phyloP scores from a whole-genome alignment of 768 basidiomycete genomes.

The Cyathus striatus region DNA sequence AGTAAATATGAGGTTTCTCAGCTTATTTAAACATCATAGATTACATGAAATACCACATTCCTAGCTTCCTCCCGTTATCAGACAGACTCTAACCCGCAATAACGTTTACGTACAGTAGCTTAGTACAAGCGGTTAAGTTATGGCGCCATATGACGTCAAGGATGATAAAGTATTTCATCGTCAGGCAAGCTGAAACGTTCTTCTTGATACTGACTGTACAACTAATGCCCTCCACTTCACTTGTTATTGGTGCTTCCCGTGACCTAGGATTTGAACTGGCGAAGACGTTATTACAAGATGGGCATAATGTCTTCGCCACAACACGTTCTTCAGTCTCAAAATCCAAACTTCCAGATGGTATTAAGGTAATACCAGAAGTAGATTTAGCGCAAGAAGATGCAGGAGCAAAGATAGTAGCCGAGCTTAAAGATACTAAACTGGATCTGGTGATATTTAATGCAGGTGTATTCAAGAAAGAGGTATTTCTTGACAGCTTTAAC shows the following conservation, averaged over 20 bases:
- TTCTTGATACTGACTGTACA: background rate
- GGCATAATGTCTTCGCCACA: slow-evolving; percentile 31
- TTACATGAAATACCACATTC: background rate
- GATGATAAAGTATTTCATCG: background rate
- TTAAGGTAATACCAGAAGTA: slow-evolving; percentile 29
- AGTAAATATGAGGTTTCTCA: background rate
- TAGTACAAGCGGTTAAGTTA: background rate
- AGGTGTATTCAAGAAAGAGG: slow-evolving; percentile 34
- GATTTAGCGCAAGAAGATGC: slow-evolving; percentile 28
- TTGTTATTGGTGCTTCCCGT: slow-evolving; percentile 40
- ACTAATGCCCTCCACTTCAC: slow-evolving; percentile 13
- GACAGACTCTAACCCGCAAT: background rate
- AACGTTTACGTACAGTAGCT: background rate
- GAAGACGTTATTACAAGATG: slow-evolving; percentile 13
- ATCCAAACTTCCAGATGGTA: slow-evolving; percentile 21
- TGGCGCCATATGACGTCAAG: background rate
- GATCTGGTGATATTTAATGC: slow-evolving; percentile 32
- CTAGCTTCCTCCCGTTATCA: background rate
- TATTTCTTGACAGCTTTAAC: slow-evolving; percentile 3
- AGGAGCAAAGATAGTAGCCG: slow-evolving; percentile 28
- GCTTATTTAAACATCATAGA: background rate
- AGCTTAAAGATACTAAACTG: slow-evolving; percentile 22
- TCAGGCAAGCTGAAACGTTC: background rate
- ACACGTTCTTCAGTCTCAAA: slow-evolving; percentile 20
- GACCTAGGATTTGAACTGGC: slow-evolving; percentile 37